Evolutionary conservation across 768 basidiomycete species (phyloP).

Genomic region (Tylopilus vinaceipallidus): DNA sequence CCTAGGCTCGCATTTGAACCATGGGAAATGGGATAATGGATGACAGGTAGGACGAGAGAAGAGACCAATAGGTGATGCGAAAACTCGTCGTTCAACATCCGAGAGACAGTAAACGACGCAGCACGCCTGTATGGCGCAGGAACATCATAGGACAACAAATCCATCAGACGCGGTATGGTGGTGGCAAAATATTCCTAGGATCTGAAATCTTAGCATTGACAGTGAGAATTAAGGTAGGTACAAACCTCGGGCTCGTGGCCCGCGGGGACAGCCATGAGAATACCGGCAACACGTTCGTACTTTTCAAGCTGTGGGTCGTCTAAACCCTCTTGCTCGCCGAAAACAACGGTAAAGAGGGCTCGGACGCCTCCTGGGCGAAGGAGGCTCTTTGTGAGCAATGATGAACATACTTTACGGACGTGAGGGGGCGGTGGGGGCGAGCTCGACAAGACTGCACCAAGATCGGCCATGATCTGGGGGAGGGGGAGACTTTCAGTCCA

Average conservation of each 20-base stretch:
- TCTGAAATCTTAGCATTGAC: not conserved
- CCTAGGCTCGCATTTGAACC: not conserved
- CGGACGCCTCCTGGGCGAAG: slow-evolving; percentile 67
- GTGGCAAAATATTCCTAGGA: slow-evolving; percentile 59
- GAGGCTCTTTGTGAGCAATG: slow-evolving; percentile 69
- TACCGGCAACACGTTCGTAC: slow-evolving; percentile 66
- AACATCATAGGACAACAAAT: slow-evolving; percentile 41
- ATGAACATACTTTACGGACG: slow-evolving; percentile 55
- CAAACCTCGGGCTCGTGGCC: slow-evolving; percentile 55
- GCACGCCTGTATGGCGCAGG: slow-evolving; percentile 50
- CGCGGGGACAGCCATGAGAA: slow-evolving; percentile 63
- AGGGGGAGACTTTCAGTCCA: slow-evolving; percentile 51
- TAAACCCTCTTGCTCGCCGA: slow-evolving; percentile 55
- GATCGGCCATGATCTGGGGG: slow-evolving; percentile 60
- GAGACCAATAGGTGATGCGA: slow-evolving; percentile 15
- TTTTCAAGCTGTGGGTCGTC: slow-evolving; percentile 63
- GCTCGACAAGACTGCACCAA: slow-evolving; percentile 57
- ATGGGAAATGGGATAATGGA: slow-evolving; percentile 54
- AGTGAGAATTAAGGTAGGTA: not conserved
- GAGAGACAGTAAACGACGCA: slow-evolving; percentile 66
- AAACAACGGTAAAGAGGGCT: slow-evolving; percentile 66
- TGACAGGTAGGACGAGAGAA: slow-evolving; percentile 41
- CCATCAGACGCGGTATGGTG: slow-evolving; percentile 55
- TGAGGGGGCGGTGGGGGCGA: slow-evolving; percentile 43
- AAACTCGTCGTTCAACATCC: slow-evolving; percentile 48